Percentiles rank a stretch among this genome's conserved stretches.
Evolutionary conservation across 345 rosid genomes (phyloP).

Genomic region (Lagerstroemia speciosa): DNA sequence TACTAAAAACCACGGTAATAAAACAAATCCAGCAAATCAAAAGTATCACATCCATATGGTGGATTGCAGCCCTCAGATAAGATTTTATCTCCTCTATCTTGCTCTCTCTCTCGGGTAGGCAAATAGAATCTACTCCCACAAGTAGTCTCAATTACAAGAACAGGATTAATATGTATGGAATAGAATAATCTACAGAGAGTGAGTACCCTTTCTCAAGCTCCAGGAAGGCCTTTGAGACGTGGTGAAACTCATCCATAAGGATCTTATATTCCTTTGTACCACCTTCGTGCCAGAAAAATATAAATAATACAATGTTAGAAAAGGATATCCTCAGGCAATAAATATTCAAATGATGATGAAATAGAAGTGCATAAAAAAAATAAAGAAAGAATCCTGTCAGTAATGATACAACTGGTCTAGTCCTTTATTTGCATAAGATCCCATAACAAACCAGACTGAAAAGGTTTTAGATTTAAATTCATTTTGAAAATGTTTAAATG

Average conservation of each 20-base stretch:
- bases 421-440: no score
- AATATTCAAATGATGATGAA: no score
- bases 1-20: no score
- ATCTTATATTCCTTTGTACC: constrained; percentile 39
- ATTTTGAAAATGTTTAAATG: no score
- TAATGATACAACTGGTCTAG: no score
- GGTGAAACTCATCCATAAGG: constrained; percentile 38
- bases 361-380: no score
- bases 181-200: neutral
- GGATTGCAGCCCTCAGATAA: neutral
- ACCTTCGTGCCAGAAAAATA: constrained; percentile 16
- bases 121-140: neutral
- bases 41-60: neutral
- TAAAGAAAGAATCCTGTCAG: no score
- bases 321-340: neutral
- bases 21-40: no score
- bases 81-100: no score
- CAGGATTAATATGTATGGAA: neutral
- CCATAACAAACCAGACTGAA: no score
- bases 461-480: no score
- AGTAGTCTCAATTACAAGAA: neutral
- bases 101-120: no score
- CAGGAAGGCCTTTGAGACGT: constrained; percentile 33
- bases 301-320: neutral
- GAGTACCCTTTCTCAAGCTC: constrained; percentile 32